Conservation (phyloP, 83 land plant genomes). For the Thuja plicata region DNA sequence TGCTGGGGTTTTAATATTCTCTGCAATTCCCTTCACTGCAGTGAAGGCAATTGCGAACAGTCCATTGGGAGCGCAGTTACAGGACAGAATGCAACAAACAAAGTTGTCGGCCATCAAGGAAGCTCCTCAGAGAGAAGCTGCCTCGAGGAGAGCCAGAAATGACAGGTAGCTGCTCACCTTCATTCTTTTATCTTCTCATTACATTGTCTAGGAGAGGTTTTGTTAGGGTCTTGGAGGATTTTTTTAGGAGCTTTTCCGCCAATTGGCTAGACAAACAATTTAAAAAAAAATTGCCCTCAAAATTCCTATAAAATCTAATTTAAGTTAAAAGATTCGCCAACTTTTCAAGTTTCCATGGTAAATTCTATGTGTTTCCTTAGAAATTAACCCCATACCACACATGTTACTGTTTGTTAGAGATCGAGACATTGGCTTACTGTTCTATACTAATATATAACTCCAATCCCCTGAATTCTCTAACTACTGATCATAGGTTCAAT, state of each 20-base stretch:
- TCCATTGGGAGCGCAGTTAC: conserved; percentile 69
- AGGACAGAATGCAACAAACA: conserved; percentile 59
- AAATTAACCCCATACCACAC: background rate
- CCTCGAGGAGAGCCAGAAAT: conserved; percentile 50
- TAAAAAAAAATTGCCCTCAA: too few species aligned
- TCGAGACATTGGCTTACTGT: background rate
- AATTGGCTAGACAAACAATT: too few species aligned
- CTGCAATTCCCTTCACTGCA: conserved; percentile 93
- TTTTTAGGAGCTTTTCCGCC: too few species aligned
- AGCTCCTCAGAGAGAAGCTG: conserved; percentile 43
- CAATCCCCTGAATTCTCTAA: background rate
- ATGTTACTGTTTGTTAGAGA: background rate
- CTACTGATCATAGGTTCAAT: background rate
- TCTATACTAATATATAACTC: background rate
- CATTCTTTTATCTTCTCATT: background rate
- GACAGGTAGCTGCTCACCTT: conserved; percentile 41
- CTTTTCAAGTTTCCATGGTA: too few species aligned
- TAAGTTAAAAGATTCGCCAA: background rate
- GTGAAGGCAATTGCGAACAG: conserved; percentile 95
- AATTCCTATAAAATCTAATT: background rate
- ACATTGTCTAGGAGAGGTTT: background rate
- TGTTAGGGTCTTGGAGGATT: background rate
- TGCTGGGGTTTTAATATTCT: conserved; percentile 87
- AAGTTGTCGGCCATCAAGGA: conserved; percentile 51
- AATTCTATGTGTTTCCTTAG: background rate